Base-by-base conservation (phyloP, 352 stramenopile genomes). In the Thraustochytrium striatum region DNA sequence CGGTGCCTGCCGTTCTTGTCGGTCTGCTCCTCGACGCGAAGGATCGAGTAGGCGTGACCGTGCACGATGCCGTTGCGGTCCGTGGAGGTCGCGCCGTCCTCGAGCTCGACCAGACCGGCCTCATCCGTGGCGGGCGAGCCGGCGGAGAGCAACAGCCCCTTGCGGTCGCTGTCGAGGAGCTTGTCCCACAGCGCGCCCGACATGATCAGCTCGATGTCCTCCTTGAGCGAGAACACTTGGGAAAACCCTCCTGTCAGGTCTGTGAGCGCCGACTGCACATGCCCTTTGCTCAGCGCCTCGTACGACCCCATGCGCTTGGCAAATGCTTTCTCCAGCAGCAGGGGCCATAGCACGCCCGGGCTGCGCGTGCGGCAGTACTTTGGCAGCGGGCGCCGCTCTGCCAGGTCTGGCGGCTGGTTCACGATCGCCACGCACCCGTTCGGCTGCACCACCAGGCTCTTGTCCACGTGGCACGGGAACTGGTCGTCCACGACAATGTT, bases 281-380 rank as follows among this genome's bases (percentile, higher is more conserved):
- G 90, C 13, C 92, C 93, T 52, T 92, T 91, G n/a, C 94, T 87
- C 59, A 97, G 91, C 2, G 86, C 84, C 47, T 92, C 89, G 82
- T 97, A 98, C 30, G 87, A 89, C 36, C 92, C 92, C 81, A 94
- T 90, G 36, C 95, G 88, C 78, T 97, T 97, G 0, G 93, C 92
- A 82, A 95, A 97, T 19, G 92, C 92, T 81, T 98, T 98, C 82
- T 98, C 93, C 19, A 97, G 81, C 30, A 97, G 85, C 59, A 96
- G 72, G 13, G 91, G 92, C 93, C 92, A 98, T 57, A 97, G 89
- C 83, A 97, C 92, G 72, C 90, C 87, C 32, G 85, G 87, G 62
- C 28, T 62, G 28, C 65, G 44, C 0, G 65, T 61, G 8, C 65
- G 65, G 36, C 65, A 75, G 30, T 75, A 75, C 57, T 75, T 57